Percentiles rank a stretch among this genome's conserved stretches.
phyloP scores from a whole-genome alignment of 805 yeast genomes.

The Wickerhamomyces chaumierensis region DNA sequence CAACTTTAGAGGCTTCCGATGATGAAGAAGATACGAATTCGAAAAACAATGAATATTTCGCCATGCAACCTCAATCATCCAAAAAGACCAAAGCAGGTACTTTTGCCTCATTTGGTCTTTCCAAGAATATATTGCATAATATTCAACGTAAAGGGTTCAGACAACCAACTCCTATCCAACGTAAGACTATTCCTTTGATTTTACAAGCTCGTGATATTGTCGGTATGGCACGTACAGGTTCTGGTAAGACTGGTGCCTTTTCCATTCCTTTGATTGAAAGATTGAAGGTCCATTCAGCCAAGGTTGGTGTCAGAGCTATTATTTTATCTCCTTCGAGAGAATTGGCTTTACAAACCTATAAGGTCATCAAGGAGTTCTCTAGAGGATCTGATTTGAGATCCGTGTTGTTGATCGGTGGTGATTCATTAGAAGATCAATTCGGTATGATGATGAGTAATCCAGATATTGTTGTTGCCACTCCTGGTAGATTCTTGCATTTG shows the following conservation, averaged over 20 bases:
- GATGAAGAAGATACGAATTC: conserved; percentile 27
- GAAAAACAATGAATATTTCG: conserved; percentile 32
- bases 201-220: conserved; percentile 87
- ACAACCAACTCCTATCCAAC: conserved; percentile 96
- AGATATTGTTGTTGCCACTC: conserved; percentile 91
- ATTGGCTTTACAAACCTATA: conserved; percentile 85
- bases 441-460: conserved; percentile 88
- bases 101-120: conserved; percentile 83
- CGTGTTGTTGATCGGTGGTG: conserved; percentile 90
- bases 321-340: conserved; percentile 94
- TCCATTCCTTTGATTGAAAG: conserved; percentile 82
- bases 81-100: conserved; percentile 61
- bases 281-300: conserved; percentile 73
- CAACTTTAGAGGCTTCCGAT: conserved; percentile 42
- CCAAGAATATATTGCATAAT: conserved; percentile 57
- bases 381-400: conserved; percentile 76
- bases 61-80: conserved; percentile 32
- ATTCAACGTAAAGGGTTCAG: conserved; percentile 78
- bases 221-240: conserved; percentile 99
- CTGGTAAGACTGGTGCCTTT: conserved; percentile 98
- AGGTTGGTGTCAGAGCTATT: conserved; percentile 80
- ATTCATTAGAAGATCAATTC: conserved; percentile 94
- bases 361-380: conserved; percentile 80
- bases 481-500: conserved; percentile 93
- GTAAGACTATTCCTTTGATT: conserved; percentile 87